These are phyloP conservation scores for Hyaloscypha bicolor DNA, from an alignment of 495 filamentous ascomycete species.

Conservation along the genomic window DNA sequence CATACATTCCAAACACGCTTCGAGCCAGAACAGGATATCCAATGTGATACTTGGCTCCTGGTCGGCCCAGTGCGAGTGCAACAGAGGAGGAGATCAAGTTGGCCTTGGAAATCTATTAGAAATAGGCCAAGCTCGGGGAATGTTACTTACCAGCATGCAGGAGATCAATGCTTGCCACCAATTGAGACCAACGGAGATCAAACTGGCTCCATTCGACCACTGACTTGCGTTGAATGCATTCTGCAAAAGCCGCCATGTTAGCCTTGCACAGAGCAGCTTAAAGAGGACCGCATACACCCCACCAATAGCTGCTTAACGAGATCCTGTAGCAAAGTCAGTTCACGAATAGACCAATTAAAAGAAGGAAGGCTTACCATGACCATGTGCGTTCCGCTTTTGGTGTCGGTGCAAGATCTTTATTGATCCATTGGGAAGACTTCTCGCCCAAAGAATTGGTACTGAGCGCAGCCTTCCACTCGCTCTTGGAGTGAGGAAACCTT, in stretches of 20 bases:
- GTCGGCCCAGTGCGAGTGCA: not conserved
- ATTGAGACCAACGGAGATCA: constrained; percentile 4
- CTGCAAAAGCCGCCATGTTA: not conserved
- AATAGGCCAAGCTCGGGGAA: not conserved
- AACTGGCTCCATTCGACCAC: constrained; percentile 4
- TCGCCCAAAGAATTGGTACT: not conserved
- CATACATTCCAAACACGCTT: constrained; percentile 6
- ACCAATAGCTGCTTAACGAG: not conserved
- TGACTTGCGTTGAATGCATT: constrained; percentile 7
- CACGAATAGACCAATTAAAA: not conserved
- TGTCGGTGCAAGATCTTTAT: constrained; percentile 1
- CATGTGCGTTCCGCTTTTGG: not conserved
- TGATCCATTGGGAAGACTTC: constrained; percentile 3
- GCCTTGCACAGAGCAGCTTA: not conserved
- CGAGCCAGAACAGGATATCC: constrained; percentile 2
- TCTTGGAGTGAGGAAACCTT: not conserved
- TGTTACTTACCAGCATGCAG: constrained; percentile 3
- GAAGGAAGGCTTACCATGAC: not conserved
- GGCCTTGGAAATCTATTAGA: not conserved
- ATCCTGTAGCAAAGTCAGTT: not conserved
- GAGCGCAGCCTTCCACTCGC: not conserved
- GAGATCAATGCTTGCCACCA: constrained; percentile 4
- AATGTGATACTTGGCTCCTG: not conserved
- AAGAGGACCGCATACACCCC: not conserved
- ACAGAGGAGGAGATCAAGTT: constrained; percentile 1